A percentile compares a stretch with the other conserved stretches of the same genome.
phyloP scores from a whole-genome alignment of 2,329 filamentous ascomycete genomes.

The Fonsecaea pedrosoi region DNA sequence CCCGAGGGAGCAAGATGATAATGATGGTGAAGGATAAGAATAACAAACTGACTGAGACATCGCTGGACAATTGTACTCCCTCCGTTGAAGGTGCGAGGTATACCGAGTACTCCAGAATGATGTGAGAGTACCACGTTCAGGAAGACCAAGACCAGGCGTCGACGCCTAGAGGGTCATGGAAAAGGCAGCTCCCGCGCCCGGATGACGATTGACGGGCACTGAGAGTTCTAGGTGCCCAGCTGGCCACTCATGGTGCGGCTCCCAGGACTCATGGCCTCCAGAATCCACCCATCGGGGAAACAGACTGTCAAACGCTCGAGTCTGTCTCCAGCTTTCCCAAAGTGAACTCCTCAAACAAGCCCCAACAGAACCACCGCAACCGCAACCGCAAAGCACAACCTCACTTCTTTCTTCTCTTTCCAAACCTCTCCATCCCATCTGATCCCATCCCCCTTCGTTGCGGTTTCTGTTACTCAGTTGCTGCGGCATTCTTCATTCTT shows the following conservation, averaged over 20 bases:
- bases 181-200: conserved; percentile 16
- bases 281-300: conserved; percentile 17
- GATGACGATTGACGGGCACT: conserved; percentile 8
- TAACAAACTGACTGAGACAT: conserved; percentile 7
- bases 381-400: conserved; percentile 17
- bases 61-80: neutral
- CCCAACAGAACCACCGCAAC: conserved; percentile 13
- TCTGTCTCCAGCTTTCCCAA: conserved; percentile 16
- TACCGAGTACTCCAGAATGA: neutral
- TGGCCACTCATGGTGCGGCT: conserved; percentile 11
- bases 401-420: conserved; percentile 22
- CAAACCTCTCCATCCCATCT: conserved; percentile 22
- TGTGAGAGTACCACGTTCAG: neutral
- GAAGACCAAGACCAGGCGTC: neutral
- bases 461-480: conserved; percentile 4
- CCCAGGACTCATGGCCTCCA: neutral
- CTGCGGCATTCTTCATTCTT: conserved; percentile 14
- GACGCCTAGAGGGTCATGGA: neutral
- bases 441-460: conserved; percentile 11
- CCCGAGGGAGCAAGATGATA: neutral
- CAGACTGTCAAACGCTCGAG: conserved; percentile 13
- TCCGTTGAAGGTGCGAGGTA: neutral
- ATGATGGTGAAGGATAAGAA: neutral
- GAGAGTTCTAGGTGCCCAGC: neutral
- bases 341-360: conserved; percentile 19